Evolutionary conservation across 2,329 filamentous ascomycete genomes (phyloP).

Genomic region (Neonectria punicea): DNA sequence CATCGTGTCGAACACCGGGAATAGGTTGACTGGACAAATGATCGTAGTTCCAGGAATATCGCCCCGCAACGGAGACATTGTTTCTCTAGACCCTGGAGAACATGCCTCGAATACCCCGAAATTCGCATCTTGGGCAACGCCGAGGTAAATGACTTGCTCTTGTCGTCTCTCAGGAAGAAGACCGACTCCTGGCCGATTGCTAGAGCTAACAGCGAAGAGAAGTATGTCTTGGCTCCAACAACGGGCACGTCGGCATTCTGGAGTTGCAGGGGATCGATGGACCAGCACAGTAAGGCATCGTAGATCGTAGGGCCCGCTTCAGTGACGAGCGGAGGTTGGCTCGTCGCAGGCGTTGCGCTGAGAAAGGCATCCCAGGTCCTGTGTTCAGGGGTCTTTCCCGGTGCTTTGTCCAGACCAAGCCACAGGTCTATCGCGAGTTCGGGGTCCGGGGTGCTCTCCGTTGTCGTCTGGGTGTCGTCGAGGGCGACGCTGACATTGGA

Average conservation of each 20-base stretch:
- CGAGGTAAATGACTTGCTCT: slow-evolving; percentile 63
- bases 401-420: slow-evolving; percentile 52
- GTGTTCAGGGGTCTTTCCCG: slow-evolving; percentile 54
- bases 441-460: slow-evolving; percentile 17
- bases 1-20: slow-evolving; percentile 56
- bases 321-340: slow-evolving; percentile 68
- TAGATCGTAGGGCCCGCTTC: slow-evolving; percentile 75
- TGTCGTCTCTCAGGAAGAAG: slow-evolving; percentile 72
- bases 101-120: slow-evolving; percentile 65
- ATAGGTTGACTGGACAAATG: slow-evolving; percentile 60
- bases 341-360: slow-evolving; percentile 47
- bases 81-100: slow-evolving; percentile 58
- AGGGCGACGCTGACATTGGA: slow-evolving; percentile 17
- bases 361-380: slow-evolving; percentile 78
- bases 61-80: slow-evolving; percentile 61
- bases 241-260: slow-evolving; percentile 53
- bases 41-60: slow-evolving; percentile 56
- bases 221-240: slow-evolving; percentile 61
- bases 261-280: slow-evolving; percentile 53
- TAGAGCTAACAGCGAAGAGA: slow-evolving; percentile 70
- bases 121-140: slow-evolving; percentile 60
- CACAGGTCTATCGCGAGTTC: slow-evolving; percentile 53
- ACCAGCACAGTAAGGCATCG: slow-evolving; percentile 67
- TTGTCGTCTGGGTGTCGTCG: slow-evolving; percentile 13
- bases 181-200: slow-evolving; percentile 77